These are phyloP conservation scores for Ogataea neopini DNA, from an alignment of 805 yeast species.

Conservation along the genomic window DNA sequence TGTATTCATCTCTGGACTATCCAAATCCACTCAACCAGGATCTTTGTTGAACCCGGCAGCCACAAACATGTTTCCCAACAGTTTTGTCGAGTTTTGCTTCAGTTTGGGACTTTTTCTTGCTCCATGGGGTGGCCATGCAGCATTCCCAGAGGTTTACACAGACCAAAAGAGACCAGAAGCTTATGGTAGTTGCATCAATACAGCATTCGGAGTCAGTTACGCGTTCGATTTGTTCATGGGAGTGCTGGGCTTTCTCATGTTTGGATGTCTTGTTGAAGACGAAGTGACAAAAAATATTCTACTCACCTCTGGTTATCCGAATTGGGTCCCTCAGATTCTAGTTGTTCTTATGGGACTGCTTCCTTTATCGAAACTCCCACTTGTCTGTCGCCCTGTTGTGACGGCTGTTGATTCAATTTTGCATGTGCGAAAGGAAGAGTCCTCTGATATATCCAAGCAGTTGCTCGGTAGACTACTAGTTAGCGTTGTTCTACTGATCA, in stretches of 20 bases:
- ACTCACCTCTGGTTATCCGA: conserved; percentile 46
- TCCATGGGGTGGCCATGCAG: conserved; percentile 85
- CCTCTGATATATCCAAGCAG: conserved; percentile 6
- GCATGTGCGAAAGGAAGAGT: conserved; percentile 3
- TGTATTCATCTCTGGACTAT: conserved; percentile 63
- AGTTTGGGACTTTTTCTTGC: conserved; percentile 72
- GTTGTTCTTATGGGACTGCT: conserved; percentile 75
- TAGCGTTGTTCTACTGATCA: conserved; percentile 55
- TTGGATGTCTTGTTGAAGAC: conserved; percentile 49
- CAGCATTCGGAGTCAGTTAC: conserved; percentile 62
- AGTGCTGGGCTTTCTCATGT: conserved; percentile 62
- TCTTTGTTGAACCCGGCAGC: conserved; percentile 64
- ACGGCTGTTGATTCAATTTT: conserved; percentile 56
- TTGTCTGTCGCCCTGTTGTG: conserved; percentile 79
- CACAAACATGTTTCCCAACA: conserved; percentile 66
- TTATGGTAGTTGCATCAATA: conserved; percentile 51
- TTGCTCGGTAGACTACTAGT: conserved; percentile 43
- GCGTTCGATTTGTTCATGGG: conserved; percentile 65
- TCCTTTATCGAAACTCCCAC: conserved; percentile 82
- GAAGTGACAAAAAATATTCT: conserved; percentile 54
- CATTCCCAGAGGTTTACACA: conserved; percentile 68
- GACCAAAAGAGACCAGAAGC: conserved; percentile 71
- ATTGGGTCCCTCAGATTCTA: conserved; percentile 48
- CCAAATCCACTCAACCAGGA: conserved; percentile 67
- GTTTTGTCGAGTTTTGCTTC: conserved; percentile 51